These are phyloP conservation scores for Fusarium sp. DNA, from an alignment of 2,329 filamentous ascomycete species.

Conservation along the genomic window DNA sequence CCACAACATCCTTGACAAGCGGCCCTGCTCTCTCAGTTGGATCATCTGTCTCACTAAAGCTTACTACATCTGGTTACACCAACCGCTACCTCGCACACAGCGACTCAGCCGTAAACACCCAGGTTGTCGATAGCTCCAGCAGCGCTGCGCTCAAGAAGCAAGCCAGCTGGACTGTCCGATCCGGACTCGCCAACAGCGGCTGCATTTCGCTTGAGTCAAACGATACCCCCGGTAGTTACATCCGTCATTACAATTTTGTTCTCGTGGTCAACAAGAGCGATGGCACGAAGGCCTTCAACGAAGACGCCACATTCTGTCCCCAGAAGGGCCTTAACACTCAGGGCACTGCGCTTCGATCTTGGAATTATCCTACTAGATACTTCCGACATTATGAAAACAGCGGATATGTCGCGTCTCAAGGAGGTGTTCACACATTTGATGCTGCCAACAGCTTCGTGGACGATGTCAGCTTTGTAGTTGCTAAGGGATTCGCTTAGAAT, in stretches of 20 bases:
- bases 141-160: conserved; percentile 17
- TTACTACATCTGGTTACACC: conserved; percentile 23
- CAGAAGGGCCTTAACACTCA: conserved; percentile 18
- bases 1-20: conserved; percentile 11
- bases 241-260: conserved; percentile 11
- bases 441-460: conserved; percentile 2
- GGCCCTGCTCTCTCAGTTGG: conserved; percentile 3
- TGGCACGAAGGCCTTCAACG: conserved; percentile 17
- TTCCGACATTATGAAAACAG: conserved; percentile 20
- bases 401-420: conserved; percentile 10
- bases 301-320: conserved; percentile 29
- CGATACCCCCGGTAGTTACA: conserved; percentile 21
- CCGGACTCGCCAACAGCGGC: conserved; percentile 24
- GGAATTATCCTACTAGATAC: conserved; percentile 30
- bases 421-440: conserved; percentile 27
- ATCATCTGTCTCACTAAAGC: conserved; percentile 23
- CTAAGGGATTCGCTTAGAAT: neutral
- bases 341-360: conserved; percentile 19
- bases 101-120: conserved; percentile 17
- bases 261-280: conserved; percentile 1
- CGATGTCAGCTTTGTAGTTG: conserved; percentile 20
- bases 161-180: conserved; percentile 25
- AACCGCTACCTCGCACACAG: conserved; percentile 19
- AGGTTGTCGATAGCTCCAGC: conserved; percentile 16
- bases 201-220: conserved; percentile 28